A percentile compares a stretch with the other conserved stretches of the same genome.
phyloP scores from a whole-genome alignment of 495 filamentous ascomycete species.

The Tuber aestivum region DNA sequence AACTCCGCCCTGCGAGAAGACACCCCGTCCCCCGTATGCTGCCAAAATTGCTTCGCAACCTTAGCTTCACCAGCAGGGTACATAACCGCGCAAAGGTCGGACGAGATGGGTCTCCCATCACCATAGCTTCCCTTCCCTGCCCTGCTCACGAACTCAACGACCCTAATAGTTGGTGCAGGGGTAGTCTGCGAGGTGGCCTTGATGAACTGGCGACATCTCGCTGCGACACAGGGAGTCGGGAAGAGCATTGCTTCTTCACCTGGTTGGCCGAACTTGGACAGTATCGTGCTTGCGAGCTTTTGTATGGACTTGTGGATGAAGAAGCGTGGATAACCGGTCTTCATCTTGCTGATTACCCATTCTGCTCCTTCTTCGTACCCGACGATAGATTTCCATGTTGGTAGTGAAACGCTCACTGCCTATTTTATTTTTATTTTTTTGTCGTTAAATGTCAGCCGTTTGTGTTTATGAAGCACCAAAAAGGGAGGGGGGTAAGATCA shows the following conservation, averaged over 20 bases:
- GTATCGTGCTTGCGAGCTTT: constrained; percentile 62
- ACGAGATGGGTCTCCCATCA: constrained; percentile 42
- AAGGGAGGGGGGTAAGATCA: constrained; percentile 34
- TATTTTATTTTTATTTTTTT: constrained; percentile 43
- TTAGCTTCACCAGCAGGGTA: constrained; percentile 59
- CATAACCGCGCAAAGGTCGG: constrained; percentile 66
- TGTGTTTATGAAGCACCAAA: constrained; percentile 9
- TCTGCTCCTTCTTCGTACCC: constrained; percentile 88
- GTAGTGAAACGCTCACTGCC: constrained; percentile 94
- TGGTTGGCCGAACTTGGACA: constrained; percentile 56
- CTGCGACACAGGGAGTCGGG: constrained; percentile 61
- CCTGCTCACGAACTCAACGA: constrained; percentile 61
- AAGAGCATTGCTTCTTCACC: constrained; percentile 72
- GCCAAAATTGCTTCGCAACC: constrained; percentile 87
- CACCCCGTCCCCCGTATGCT: constrained; percentile 90
- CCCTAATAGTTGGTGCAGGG: constrained; percentile 50
- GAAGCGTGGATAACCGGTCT: constrained; percentile 84
- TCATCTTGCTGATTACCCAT: constrained; percentile 78
- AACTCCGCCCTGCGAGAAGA: constrained; percentile 89
- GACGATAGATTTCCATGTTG: constrained; percentile 85
- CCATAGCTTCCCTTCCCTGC: constrained; percentile 47
- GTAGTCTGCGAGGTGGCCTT: constrained; percentile 51
- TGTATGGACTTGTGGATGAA: constrained; percentile 83
- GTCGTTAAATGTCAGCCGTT: constrained; percentile 21
- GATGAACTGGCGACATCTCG: constrained; percentile 67